Evolutionary conservation across 2,329 filamentous ascomycete genomes (phyloP).

Genomic region (Penicillium sp.): DNA sequence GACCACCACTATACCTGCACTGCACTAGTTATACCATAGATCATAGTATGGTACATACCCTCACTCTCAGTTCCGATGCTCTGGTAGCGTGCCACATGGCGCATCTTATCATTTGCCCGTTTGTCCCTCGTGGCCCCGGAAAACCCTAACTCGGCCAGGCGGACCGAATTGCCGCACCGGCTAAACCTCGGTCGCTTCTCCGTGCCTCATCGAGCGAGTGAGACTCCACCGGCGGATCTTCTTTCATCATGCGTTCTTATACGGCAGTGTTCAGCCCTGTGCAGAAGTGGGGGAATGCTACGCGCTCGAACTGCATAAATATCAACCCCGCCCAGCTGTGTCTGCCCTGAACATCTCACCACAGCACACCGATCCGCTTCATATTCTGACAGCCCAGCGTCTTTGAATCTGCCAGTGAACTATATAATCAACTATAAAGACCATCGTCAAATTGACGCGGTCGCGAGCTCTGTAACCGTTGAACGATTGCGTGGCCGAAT

Average conservation of each 20-base stretch:
- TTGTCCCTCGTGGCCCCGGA: too few species aligned
- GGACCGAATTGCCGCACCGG: constrained; percentile 21
- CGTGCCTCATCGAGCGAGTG: constrained; percentile 26
- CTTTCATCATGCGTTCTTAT: neutral
- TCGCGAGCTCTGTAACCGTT: neutral
- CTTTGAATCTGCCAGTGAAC: neutral
- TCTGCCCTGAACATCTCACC: neutral
- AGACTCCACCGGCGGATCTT: constrained; percentile 2
- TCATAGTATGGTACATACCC: too few species aligned
- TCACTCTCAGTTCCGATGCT: too few species aligned
- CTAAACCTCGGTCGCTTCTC: constrained; percentile 33
- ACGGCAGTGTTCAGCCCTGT: neutral
- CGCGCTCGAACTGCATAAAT: neutral
- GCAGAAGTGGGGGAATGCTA: neutral
- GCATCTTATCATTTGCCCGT: too few species aligned
- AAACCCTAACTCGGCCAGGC: neutral
- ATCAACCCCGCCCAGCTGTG: neutral
- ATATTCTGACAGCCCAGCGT: neutral
- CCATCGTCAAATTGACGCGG: too few species aligned
- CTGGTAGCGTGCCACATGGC: too few species aligned
- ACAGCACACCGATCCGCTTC: neutral
- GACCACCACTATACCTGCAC: too few species aligned
- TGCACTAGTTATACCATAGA: too few species aligned
- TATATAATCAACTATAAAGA: too few species aligned
- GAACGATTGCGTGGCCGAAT: neutral